These are phyloP conservation scores for Quercus tomentella DNA, from an alignment of 331 rosid species.

Conservation along the genomic window DNA sequence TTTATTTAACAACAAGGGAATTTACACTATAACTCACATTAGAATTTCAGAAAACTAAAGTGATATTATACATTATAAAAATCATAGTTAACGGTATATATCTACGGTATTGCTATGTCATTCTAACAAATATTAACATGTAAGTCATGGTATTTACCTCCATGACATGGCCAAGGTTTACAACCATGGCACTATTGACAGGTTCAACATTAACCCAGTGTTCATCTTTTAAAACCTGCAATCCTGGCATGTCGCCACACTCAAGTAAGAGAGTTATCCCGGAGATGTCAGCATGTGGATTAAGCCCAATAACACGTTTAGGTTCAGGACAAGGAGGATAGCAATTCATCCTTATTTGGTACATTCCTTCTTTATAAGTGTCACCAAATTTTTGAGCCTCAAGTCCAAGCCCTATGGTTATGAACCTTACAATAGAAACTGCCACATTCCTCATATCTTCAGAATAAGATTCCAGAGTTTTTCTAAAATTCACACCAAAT, in stretches of 20 bases:
- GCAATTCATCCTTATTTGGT: conserved; percentile 39
- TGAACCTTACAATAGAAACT: conserved; percentile 33
- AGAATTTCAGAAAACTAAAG: no score
- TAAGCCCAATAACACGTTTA: conserved; percentile 37
- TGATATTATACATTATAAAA: no score
- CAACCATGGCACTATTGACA: conserved; percentile 37
- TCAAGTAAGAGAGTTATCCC: conserved; percentile 46
- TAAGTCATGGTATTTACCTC: conserved; percentile 2
- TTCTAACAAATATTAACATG: no score
- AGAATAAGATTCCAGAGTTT: conserved; percentile 34
- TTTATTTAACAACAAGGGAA: no score
- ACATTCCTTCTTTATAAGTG: conserved; percentile 34
- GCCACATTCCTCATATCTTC: conserved; percentile 34
- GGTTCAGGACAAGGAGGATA: conserved; percentile 51
- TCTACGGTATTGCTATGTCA: no score
- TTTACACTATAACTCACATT: no score
- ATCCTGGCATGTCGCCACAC: conserved; percentile 28
- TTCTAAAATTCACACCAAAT: conserved; percentile 21
- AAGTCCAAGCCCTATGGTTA: conserved; percentile 29
- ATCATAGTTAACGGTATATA: no score
- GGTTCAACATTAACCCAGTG: conserved; percentile 42
- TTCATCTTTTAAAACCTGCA: conserved; percentile 40
- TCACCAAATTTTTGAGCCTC: conserved; percentile 26
- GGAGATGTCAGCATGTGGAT: conserved; percentile 41
- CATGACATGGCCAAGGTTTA: conserved; percentile 36